Conservation (phyloP, 2,329 filamentous ascomycete species). For the Penicillium sp. region DNA sequence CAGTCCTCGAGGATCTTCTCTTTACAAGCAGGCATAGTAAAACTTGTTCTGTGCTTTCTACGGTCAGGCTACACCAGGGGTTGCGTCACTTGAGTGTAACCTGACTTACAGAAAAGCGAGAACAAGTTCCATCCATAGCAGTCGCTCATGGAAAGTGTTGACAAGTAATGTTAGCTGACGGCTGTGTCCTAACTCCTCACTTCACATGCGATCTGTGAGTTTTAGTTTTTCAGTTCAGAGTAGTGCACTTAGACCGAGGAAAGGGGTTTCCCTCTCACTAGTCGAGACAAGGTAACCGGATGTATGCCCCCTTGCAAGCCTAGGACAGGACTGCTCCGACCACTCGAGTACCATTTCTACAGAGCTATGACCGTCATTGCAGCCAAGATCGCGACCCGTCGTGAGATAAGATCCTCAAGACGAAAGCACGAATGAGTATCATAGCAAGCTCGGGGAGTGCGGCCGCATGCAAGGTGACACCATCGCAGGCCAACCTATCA, state of each 20-base stretch:
- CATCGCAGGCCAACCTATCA: background rate
- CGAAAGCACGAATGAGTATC: background rate
- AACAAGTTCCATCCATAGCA: no score
- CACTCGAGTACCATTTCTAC: background rate
- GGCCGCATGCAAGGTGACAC: background rate
- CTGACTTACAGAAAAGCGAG: no score
- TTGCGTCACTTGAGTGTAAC: no score
- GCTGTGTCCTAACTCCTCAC: background rate
- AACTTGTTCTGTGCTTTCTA: no score
- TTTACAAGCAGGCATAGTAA: no score
- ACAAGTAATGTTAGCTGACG: background rate
- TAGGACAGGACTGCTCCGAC: background rate
- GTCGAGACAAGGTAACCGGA: no score
- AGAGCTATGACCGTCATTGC: background rate
- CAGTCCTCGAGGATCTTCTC: background rate
- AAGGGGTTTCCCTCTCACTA: no score
- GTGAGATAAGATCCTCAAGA: background rate
- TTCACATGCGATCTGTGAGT: background rate
- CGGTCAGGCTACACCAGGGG: no score
- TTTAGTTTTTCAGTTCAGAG: no score
- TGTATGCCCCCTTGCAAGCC: no score
- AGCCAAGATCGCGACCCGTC: background rate
- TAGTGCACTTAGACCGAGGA: background rate
- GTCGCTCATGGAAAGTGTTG: background rate
- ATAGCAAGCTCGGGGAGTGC: background rate